Evolutionary conservation across 345 rosid genomes (phyloP), one percentile per base, ranked within the genome.

Genomic region (Murraya koenigii): DNA sequence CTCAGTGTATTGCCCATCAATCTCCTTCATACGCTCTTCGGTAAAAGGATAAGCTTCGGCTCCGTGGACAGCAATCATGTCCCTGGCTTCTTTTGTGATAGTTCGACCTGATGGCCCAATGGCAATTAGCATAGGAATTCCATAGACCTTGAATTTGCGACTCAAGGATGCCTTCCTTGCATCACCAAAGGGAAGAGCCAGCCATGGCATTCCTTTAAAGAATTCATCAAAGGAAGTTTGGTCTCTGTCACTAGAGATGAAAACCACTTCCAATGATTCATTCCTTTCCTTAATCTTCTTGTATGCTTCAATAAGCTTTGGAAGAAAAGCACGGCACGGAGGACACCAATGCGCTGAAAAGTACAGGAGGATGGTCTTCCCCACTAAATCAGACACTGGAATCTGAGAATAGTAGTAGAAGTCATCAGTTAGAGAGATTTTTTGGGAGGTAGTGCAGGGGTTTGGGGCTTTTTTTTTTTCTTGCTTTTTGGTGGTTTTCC

Each of bases 291-390:
- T 89, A 66, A 91, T 92, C 79, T 88, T 79, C 59, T 88, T 81
- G 82, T 90, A 91, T 23, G 84, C 86, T 81, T 90, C 84, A 23
- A 85, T 83, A 33, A 91, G 91, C 71, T 85, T 87, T 25, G 93
- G 93, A 22, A 89, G 76, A 83, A 92, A 92, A 15, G 84, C 90
- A 8, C 87, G 88, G 60, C 90, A 91, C 4, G 91, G 90, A 33
- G 86, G 85, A 65, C 89, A 90, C 94, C 97, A 87, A 71, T 89
- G 89, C 1, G 93, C 92, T 70, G 97, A 93, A 87, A 91, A 91
- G 80, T 89, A 90, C 52, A 94, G 80, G 25, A 91, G 88, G 75
- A 88, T 84, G 83, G 80, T 83, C 86, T 88, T 94, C 58, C 97
- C 95, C 61, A 81, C 91, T 62, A 91, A 86, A 32, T 83, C 89